A percentile compares a stretch with the other conserved stretches of the same genome.
Conservation (phyloP, 2,329 filamentous ascomycete genomes). For the Cladosporium cucumerinum region DNA sequence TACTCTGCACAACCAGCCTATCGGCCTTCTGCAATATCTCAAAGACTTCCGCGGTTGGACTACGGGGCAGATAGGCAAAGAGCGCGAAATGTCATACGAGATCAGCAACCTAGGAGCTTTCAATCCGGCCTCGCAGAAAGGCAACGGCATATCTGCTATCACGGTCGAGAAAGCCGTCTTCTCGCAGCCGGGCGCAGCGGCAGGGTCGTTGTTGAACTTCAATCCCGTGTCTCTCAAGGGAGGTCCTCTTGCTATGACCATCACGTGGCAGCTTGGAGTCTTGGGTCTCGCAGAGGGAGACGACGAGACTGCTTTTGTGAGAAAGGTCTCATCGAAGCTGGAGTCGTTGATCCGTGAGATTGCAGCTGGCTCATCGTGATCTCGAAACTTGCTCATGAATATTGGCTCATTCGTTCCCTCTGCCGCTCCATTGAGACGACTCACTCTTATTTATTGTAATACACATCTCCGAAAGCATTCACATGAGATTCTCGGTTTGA, state of each 20-base stretch:
- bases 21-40: slow-evolving; percentile 45
- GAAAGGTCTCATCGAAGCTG: neutral
- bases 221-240: slow-evolving; percentile 42
- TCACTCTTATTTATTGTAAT: neutral
- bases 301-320: neutral
- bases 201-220: slow-evolving; percentile 40
- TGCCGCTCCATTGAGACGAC: neutral
- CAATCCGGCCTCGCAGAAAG: slow-evolving; percentile 19
- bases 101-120: slow-evolving; percentile 47
- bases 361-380: neutral
- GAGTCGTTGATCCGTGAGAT: neutral
- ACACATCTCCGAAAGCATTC: neutral
- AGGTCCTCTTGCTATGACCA: slow-evolving; percentile 38
- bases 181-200: slow-evolving; percentile 43
- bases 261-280: slow-evolving; percentile 46
- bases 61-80: slow-evolving; percentile 37
- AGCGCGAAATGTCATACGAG: slow-evolving; percentile 43
- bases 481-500: neutral
- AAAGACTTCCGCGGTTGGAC: slow-evolving; percentile 42
- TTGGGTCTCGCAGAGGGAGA: slow-evolving; percentile 36
- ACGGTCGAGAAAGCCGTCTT: slow-evolving; percentile 41
- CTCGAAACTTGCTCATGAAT: neutral
- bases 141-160: neutral
- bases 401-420: neutral
- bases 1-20: slow-evolving; percentile 39